These are phyloP conservation scores for Oryza glaberrima DNA, from an alignment of 176 grass and related monocot species.

Conservation along the genomic window DNA sequence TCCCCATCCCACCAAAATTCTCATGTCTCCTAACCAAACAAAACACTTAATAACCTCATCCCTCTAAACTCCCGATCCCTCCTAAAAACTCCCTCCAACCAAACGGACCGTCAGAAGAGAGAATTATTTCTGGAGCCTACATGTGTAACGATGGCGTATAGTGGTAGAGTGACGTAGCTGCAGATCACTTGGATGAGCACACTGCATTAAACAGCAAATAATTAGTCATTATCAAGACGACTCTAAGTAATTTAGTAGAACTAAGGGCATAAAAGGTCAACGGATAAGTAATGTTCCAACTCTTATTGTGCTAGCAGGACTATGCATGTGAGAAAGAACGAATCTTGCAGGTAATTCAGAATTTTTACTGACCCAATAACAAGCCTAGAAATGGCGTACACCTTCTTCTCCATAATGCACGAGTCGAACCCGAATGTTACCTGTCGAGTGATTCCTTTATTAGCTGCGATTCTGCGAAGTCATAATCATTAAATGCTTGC, in stretches of 20 bases:
- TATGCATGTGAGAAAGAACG: background rate
- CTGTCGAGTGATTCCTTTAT: conserved; percentile 34
- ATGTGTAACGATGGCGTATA: conserved; percentile 77
- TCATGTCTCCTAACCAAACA: too few species aligned
- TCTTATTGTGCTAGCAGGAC: background rate
- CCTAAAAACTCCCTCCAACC: too few species aligned
- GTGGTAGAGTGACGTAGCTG: conserved; percentile 86
- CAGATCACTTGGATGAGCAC: conserved; percentile 69
- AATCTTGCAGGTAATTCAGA: background rate
- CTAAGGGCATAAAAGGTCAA: background rate
- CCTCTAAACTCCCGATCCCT: too few species aligned
- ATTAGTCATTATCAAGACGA: background rate
- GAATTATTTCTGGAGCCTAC: conserved; percentile 38
- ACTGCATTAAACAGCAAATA: conserved; percentile 42
- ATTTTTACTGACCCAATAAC: conserved; percentile 64
- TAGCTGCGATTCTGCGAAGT: background rate
- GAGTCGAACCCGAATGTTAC: conserved; percentile 75
- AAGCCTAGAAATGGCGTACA: conserved; percentile 66
- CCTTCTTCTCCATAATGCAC: conserved; percentile 77
- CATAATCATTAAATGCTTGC: background rate
- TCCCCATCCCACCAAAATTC: too few species aligned
- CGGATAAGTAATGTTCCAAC: background rate
- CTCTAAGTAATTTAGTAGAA: background rate
- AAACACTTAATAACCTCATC: too few species aligned
- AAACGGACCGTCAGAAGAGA: too few species aligned